Conservation (phyloP, 495 filamentous ascomycete species). For the Hyphodiscus hymeniophilus region DNA sequence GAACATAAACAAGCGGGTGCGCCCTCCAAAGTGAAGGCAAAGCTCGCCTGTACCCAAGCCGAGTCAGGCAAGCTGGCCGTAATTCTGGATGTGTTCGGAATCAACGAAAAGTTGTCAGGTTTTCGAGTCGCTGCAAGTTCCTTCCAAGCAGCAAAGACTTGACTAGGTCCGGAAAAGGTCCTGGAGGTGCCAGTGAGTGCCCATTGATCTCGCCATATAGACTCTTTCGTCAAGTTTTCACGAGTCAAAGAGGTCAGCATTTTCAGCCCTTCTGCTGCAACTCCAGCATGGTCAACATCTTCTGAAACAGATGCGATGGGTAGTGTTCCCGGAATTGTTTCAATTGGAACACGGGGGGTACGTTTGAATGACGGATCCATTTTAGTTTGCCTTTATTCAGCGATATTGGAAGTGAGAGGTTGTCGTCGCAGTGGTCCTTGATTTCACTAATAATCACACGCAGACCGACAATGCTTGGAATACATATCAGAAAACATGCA, state of each 20-base stretch:
- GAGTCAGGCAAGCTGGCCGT: not conserved
- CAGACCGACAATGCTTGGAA: too few relatives aligned
- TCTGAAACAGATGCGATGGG: conserved; percentile 1
- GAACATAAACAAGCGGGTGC: not conserved
- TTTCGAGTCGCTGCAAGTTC: conserved; percentile 1
- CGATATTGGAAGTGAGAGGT: too few relatives aligned
- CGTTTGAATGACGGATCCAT: not conserved
- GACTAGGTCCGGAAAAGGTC: conserved; percentile 4
- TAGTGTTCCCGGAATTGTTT: conserved; percentile 24
- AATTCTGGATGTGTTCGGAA: not conserved
- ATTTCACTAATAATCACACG: too few relatives aligned
- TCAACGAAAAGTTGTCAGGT: not conserved
- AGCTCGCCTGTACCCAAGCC: conserved; percentile 1
- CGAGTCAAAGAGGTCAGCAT: not conserved
- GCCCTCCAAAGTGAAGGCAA: conserved; percentile 4
- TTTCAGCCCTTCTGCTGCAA: not conserved
- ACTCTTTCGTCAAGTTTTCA: conserved; percentile 3
- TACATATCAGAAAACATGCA: too few relatives aligned
- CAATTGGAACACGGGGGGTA: not conserved
- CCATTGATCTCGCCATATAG: conserved; percentile 12
- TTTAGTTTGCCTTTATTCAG: too few relatives aligned
- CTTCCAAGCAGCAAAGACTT: not conserved
- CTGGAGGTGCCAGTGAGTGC: conserved; percentile 8
- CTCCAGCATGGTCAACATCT: not conserved
- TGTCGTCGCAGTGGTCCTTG: too few relatives aligned